A percentile compares a stretch with the other conserved stretches of the same genome.
phyloP scores from a whole-genome alignment of 176 grass and related monocot genomes.

The Themeda triandra region DNA sequence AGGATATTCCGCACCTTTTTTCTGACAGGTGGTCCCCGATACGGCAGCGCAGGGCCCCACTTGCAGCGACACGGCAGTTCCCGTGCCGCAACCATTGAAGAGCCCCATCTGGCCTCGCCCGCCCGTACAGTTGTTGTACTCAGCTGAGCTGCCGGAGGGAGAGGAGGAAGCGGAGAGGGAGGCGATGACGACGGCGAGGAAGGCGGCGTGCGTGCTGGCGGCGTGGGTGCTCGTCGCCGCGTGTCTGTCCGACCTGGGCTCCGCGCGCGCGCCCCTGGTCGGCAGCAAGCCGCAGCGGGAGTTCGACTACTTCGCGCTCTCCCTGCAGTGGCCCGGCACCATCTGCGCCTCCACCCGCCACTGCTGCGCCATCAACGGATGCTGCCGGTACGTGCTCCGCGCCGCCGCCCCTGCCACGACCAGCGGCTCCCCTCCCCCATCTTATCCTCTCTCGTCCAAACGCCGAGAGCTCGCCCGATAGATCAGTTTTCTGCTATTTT shows the following conservation, averaged over 20 bases:
- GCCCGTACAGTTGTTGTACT: background rate
- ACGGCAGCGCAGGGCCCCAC: background rate
- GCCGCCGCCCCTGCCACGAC: background rate
- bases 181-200: constrained; percentile 5
- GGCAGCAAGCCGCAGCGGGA: constrained; percentile 21
- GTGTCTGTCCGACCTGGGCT: background rate
- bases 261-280: background rate
- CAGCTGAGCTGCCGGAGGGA: background rate
- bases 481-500: background rate
- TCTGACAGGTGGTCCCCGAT: background rate
- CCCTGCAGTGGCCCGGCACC: constrained; percentile 91
- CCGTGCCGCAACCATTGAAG: background rate
- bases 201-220: background rate
- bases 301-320: constrained; percentile 88
- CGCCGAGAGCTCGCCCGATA: background rate
- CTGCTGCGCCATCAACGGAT: constrained; percentile 76
- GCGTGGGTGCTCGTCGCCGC: constrained; percentile 21
- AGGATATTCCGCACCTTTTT: background rate
- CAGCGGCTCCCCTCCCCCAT: background rate
- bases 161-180: background rate
- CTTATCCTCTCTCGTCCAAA: background rate
- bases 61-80: background rate
- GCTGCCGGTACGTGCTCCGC: constrained; percentile 57
- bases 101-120: background rate
- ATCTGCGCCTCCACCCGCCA: constrained; percentile 62